Evolutionary conservation across 192 early-diverging fungal species (phyloP).

Genomic region (Oehlia diaphana): DNA sequence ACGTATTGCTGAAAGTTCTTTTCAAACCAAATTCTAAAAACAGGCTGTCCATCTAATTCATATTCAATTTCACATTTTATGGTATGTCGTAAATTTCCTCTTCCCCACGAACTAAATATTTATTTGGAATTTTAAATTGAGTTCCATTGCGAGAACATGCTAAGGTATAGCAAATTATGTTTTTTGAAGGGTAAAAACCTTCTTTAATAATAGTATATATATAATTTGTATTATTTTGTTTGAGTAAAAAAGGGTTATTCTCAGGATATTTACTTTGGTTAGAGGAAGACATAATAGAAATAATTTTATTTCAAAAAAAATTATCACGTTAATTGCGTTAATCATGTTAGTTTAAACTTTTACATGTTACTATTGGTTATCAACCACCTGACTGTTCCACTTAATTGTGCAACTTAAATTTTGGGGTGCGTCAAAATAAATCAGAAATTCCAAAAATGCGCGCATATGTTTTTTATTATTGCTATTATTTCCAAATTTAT

Average conservation of each 20-base stretch:
- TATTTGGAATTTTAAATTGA: neutral
- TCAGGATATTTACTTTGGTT: no score
- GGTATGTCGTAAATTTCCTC: neutral
- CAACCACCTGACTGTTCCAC: no score
- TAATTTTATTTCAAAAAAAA: no score
- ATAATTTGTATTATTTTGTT: constrained; percentile 6
- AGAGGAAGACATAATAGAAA: neutral
- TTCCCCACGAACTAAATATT: neutral
- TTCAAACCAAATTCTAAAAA: neutral
- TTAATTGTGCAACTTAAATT: neutral
- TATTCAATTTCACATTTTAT: constrained; percentile 5
- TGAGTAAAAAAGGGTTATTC: neutral
- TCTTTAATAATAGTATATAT: neutral
- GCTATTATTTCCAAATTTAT: no score
- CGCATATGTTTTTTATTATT: no score
- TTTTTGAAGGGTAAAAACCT: neutral
- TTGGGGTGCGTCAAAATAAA: no score
- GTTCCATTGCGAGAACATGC: neutral
- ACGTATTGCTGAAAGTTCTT: neutral
- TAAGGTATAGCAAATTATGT: neutral
- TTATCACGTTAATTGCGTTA: neutral
- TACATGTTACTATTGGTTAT: no score
- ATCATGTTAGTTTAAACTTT: neutral
- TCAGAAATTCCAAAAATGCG: no score
- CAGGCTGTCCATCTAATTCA: neutral